Evolutionary conservation across 2,329 filamentous ascomycete species (phyloP), one percentile per base, ranked within the genome.

Genomic region (Tolypocladium ovalisporum): DNA sequence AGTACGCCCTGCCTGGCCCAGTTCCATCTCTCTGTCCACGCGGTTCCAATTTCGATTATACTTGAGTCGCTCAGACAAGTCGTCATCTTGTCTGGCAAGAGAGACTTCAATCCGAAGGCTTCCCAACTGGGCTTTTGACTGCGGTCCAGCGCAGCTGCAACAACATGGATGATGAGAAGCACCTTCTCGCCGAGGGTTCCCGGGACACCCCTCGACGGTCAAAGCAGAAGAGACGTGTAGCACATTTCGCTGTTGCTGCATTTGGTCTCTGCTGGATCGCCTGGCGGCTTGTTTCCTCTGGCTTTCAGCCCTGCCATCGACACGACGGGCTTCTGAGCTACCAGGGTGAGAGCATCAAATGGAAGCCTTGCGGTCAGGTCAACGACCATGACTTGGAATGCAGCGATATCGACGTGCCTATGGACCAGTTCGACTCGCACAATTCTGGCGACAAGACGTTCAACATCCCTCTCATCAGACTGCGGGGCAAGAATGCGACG

Each of bases 381-480:
- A 66, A 65, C n/a, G 68, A 68, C 27, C 70, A 67, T 3, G 60
- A 67, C 12, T 59, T 78, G 12, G 75, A 79, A 59, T 78, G 76
- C 60, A 69, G 69, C 61, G 70, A 64, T n/a, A 68, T 78, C 7
- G 60, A 72, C 3, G 76, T 79, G 7, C 76, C 76, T 0, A 72
- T 79, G 66, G 74, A 79, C 58, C 76, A 79, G 35, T 78, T 77
- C 61, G 66, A 68, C 60, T 60, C 62, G 0, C 54, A 62, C 27
- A 68, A 67, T 22, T 65, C 66, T 0, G 63, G 62, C 35, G 61
- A 70, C 63, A 72, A 73, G 62, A 73, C 68, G 8, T 79, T 79
- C 59, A 70, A 63, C 47, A 68, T 79, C 52, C 74, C 77, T 5
- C 63, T 80, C 3, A 68, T 77, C 19, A 73, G 77, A n/a, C 58